Evolutionary conservation across 2,329 filamentous ascomycete species (phyloP).

Genomic region (Fusarium veterinarium): DNA sequence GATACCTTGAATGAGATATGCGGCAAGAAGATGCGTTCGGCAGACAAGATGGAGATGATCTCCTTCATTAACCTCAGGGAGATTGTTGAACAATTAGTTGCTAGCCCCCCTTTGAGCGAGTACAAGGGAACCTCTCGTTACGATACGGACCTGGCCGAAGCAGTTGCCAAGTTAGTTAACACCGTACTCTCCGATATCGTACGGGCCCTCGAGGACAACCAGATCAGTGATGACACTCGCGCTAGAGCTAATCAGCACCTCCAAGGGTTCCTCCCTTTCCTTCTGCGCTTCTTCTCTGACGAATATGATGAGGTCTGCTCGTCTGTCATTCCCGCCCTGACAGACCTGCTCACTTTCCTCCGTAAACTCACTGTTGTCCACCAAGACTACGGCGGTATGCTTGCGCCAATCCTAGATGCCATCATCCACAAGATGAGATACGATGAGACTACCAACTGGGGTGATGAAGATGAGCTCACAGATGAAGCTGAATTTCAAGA

Average conservation of each 20-base stretch:
- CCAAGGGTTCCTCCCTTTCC: conserved; percentile 84
- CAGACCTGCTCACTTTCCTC: conserved; percentile 90
- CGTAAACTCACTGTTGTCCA: conserved; percentile 83
- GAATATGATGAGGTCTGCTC: conserved; percentile 99
- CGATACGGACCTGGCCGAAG: conserved; percentile 94
- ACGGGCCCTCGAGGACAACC: conserved; percentile 78
- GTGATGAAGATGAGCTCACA: conserved; percentile 91
- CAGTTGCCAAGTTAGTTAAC: conserved; percentile 95
- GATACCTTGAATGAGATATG: conserved; percentile 97
- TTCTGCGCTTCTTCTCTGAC: conserved; percentile 95
- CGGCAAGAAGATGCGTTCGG: conserved; percentile 95
- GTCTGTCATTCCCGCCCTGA: conserved; percentile 91
- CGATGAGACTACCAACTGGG: conserved; percentile 94
- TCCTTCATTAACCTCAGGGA: conserved; percentile 87
- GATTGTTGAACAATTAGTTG: conserved; percentile 87
- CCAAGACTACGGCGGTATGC: conserved; percentile 80
- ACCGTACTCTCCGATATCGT: conserved; percentile 89
- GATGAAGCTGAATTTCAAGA: conserved; percentile 99
- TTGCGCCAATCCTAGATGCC: conserved; percentile 88
- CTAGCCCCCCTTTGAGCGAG: conserved; percentile 82
- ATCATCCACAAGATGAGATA: conserved; percentile 98
- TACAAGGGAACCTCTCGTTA: conserved; percentile 85
- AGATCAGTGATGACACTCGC: conserved; percentile 71
- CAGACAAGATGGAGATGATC: conserved; percentile 95
- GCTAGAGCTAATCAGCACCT: conserved; percentile 84